phyloP scores from a whole-genome alignment of 164 flowering plant genomes.

The Vitis rupestris region DNA sequence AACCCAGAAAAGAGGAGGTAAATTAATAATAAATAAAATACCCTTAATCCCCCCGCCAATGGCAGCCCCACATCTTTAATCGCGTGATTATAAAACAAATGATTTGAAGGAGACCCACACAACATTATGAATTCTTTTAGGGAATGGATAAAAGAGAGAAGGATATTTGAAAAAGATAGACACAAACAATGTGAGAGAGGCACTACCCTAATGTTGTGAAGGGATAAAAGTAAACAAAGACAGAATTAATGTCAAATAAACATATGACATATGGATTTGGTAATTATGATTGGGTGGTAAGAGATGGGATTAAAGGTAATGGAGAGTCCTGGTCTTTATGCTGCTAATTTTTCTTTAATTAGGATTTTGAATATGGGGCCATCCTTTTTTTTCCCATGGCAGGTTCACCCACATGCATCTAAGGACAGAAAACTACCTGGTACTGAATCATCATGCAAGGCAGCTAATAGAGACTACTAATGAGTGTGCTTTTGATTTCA shows the following conservation, averaged over 20 bases:
- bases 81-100: constrained; percentile 21
- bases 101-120: constrained; percentile 10
- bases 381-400: not conserved
- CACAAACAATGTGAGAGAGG: not conserved
- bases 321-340: too few species aligned
- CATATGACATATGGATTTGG: too few species aligned
- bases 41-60: not conserved
- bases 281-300: not conserved
- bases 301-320: too few species aligned
- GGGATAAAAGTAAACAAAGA: not conserved
- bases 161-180: not conserved
- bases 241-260: not conserved
- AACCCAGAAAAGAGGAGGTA: not conserved
- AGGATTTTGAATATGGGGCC: too few species aligned
- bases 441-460: not conserved
- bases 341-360: too few species aligned
- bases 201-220: not conserved
- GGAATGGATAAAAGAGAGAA: constrained; percentile 1
- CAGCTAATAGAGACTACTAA: not conserved
- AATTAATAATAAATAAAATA: not conserved
- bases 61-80: constrained; percentile 16
- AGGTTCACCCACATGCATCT: not conserved
- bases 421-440: not conserved
- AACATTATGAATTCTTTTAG: not conserved
- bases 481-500: too few species aligned